Evolutionary conservation across 768 basidiomycete species (phyloP), one percentile per base, ranked within the genome.

Genomic region (Amanita pallidorosea): DNA sequence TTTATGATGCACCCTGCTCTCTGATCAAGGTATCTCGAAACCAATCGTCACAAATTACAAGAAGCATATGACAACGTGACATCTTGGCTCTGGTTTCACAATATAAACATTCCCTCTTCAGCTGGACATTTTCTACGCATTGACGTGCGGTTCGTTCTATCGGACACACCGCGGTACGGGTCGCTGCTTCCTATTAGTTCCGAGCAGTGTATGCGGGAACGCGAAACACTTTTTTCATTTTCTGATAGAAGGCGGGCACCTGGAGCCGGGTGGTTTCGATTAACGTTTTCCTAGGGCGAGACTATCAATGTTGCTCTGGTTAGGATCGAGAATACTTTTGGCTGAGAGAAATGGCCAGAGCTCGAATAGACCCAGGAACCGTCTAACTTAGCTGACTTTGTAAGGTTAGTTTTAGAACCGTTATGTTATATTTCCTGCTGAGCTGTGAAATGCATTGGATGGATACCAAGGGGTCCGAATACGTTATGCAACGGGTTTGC

Each of bases 1-100:
- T 3, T 53, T 63, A n/a, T 63, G 62, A 54, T 54, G 56, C 17
- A 47, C 58, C n/a, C 41, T 64, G 7, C 58, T 64, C n/a, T 37
- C 40, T 15, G 60, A 64, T 47, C 42, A n/a, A 0, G 55, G 53
- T 22, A 50, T 59, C n/a, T 64, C 20, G 41, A 29, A 8, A 38
- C 47, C 5, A 64, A 64, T 38, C 40, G 52, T 25, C 15, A 11
- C 5, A 47, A 36, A 3, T 48, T 62, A 11, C 22, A 49, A 3
- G 57, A 54, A 29, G 56, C 60, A 17, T 64, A 62, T 44, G 59
- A 62, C 36, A 44, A 58, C 22, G 31, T 59, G n/a, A 57, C 59
- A 18, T 42, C 36, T 4, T 64, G 63, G 63, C 51, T 62, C 29
- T 49, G 48, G 9, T 57, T 53, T 52, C 61, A 63, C 42, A 45